Base-by-base conservation (phyloP, 1,284 basidiomycete genomes). In the Cryptococcus neoformans region DNA sequence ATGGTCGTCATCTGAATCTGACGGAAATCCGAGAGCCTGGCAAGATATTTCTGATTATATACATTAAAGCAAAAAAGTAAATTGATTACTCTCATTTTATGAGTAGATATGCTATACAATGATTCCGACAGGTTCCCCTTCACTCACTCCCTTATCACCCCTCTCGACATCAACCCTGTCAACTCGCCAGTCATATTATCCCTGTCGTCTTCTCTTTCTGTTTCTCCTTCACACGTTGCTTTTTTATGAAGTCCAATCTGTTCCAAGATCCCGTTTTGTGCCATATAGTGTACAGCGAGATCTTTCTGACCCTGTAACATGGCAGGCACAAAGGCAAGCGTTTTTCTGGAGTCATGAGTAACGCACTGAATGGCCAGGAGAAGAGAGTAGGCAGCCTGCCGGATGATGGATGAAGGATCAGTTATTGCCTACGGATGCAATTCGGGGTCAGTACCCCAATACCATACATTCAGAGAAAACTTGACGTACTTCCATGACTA, bases 301-400 rank as follows among this genome's bases (percentile, higher is more conserved):
- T 70, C 62, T 51, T 70, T 67, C 49, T 76, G 73, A 16, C 59
- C 63, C 10, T 53, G 39, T 4, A 55, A 57, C 14, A 77, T 59
- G 0, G 51, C 41, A 0, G 69, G 67, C 16, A 77, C 68, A 6
- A 75, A 51, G 0, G 62, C 56, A 37, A 77, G 58, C 0, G 73
- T 72, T 10, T 53, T 59, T 1, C 59, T 53, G 14, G 70, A 58
- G 38, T 74, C 66, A 14, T 49, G 38, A 1, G 75, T 49, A 11
- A 73, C 63, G 41, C 65, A 66, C 56, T 77, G 73, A 1, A 77
- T 62, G 1, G 71, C 68, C 7, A 75, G 56, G 1, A 77, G 63
- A 12, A 74, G 60, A 1, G 65, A 65, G 38, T 71, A 62, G 6
- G 67, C 70, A 2, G 73, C 67, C 62, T 75, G 73, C 0, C 75